Conservation (phyloP, 495 filamentous ascomycete species). For the Neurospora terricola region DNA sequence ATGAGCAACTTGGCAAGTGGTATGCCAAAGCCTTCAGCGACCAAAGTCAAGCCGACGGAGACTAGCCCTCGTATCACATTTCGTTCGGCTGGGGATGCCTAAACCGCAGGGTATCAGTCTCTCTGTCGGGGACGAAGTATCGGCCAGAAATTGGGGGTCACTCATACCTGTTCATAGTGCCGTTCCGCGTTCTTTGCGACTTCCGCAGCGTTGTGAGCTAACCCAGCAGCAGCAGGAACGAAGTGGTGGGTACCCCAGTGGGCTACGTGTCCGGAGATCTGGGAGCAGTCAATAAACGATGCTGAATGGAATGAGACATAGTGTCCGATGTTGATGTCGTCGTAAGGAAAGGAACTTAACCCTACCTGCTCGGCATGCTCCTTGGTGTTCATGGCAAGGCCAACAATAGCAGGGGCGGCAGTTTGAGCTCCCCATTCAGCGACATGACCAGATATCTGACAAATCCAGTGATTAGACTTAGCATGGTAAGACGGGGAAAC, state of each 20-base stretch:
- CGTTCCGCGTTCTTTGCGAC: neutral
- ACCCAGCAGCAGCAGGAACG: neutral
- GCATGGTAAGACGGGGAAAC: no score
- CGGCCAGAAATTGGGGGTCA: no score
- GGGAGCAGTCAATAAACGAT: neutral
- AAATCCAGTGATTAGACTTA: no score
- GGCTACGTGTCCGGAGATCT: neutral
- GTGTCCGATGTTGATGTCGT: neutral
- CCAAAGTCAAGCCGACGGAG: accelerated
- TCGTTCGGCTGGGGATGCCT: neutral
- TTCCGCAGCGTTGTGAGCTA: neutral
- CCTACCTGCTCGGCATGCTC: neutral
- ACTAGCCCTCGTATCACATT: neutral
- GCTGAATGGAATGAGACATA: neutral
- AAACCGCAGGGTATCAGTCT: neutral
- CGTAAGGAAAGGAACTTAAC: neutral
- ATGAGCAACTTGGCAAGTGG: neutral
- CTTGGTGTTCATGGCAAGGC: no score
- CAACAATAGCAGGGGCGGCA: no score
- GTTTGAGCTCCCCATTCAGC: no score
- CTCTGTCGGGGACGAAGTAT: neutral
- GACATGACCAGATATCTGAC: no score
- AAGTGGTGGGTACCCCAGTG: neutral
- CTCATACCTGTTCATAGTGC: neutral
- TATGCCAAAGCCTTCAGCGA: neutral